These are phyloP conservation scores for Elaphomyces granulatus DNA, from an alignment of 495 filamentous ascomycete species.

Conservation along the genomic window DNA sequence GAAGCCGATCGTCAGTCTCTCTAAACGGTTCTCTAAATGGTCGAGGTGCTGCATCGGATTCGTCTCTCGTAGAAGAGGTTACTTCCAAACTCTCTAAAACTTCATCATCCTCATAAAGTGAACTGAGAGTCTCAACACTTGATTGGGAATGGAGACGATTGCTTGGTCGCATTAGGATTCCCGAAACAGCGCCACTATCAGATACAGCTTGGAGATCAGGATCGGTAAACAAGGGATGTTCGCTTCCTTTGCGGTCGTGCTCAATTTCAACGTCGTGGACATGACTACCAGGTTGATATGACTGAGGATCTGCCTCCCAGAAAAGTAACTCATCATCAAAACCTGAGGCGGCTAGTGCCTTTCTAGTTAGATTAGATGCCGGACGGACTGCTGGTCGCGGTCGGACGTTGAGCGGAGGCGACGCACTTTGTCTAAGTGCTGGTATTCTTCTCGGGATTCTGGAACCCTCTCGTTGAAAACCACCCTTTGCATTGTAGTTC, in stretches of 20 bases:
- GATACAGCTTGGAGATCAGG: too few relatives aligned
- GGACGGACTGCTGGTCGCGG: background rate
- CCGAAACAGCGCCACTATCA: too few relatives aligned
- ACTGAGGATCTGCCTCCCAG: background rate
- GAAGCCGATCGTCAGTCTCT: conserved; percentile 49
- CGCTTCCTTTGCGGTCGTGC: too few relatives aligned
- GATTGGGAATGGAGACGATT: conserved; percentile 1
- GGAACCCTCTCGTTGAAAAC: background rate
- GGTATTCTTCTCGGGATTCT: too few relatives aligned
- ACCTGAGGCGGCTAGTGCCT: background rate
- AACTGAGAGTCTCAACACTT: conserved; percentile 6
- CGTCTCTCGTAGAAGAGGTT: too few relatives aligned
- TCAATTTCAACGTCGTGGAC: too few relatives aligned
- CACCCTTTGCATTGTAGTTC: background rate
- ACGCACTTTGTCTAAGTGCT: background rate
- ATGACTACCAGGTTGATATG: background rate
- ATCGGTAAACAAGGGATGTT: too few relatives aligned
- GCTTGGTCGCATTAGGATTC: too few relatives aligned
- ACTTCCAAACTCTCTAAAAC: too few relatives aligned
- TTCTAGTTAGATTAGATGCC: background rate
- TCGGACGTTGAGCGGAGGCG: background rate
- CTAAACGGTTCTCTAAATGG: conserved; percentile 20
- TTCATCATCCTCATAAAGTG: too few relatives aligned
- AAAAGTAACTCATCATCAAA: background rate
- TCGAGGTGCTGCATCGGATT: too few relatives aligned